phyloP scores from a whole-genome alignment of 148 eudicot species.

The Rhododendron mucronatum region DNA sequence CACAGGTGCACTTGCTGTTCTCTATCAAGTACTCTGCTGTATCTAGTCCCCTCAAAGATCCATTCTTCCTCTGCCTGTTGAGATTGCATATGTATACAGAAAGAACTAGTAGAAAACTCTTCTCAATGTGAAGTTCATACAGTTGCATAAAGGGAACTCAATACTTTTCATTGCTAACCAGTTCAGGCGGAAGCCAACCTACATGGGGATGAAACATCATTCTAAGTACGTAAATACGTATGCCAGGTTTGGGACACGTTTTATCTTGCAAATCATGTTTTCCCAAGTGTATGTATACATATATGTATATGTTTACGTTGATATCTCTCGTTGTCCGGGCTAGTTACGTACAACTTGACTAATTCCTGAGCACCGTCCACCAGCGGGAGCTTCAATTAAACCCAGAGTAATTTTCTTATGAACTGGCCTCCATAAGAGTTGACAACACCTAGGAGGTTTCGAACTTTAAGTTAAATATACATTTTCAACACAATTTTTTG shows the following conservation, averaged over 20 bases:
- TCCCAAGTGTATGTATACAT: background rate
- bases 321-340: background rate
- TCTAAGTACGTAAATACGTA: too few species aligned
- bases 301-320: background rate
- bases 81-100: background rate
- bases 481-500: background rate
- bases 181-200: too few species aligned
- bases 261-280: background rate
- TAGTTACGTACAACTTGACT: background rate
- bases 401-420: background rate
- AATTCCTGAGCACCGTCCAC: background rate
- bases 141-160: too few species aligned
- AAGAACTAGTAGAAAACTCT: background rate
- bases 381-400: background rate
- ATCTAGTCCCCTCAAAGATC: constrained; percentile 35
- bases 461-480: background rate
- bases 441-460: background rate
- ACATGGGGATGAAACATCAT: background rate
- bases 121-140: background rate
- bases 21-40: constrained; percentile 60
- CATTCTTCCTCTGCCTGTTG: constrained; percentile 30
- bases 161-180: too few species aligned
- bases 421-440: background rate
- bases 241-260: background rate
- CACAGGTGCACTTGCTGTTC: constrained; percentile 57